phyloP scores from a whole-genome alignment of 176 grass and related monocot species.

The Hyparrhenia diplandra region DNA sequence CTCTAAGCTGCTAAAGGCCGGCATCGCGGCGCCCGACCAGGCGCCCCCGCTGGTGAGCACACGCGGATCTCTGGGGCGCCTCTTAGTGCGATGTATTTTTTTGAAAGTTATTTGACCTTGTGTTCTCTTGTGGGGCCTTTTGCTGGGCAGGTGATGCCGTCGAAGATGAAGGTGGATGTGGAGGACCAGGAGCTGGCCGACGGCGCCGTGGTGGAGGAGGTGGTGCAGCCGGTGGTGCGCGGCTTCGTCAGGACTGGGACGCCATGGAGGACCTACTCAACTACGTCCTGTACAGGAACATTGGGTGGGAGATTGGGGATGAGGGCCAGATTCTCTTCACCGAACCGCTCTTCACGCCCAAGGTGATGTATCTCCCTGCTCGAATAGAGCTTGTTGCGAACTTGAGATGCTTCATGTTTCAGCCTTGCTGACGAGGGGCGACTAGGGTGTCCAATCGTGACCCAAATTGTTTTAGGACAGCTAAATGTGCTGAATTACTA shows the following conservation, averaged over 20 bases:
- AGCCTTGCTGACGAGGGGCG: neutral
- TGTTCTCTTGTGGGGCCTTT: neutral
- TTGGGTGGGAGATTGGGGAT: conserved; percentile 97
- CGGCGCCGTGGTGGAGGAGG: conserved; percentile 58
- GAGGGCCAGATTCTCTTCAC: conserved; percentile 98
- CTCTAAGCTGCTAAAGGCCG: conserved; percentile 94
- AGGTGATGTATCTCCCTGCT: conserved; percentile 39
- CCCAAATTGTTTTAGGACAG: neutral
- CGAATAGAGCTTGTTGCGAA: neutral
- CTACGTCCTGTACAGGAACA: conserved; percentile 78
- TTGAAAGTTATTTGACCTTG: neutral
- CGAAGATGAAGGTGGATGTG: conserved; percentile 78
- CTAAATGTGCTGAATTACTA: neutral
- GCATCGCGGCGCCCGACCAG: conserved; percentile 85
- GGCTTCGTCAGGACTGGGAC: conserved; percentile 98
- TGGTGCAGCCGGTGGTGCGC: conserved; percentile 75
- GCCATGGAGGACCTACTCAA: conserved; percentile 93
- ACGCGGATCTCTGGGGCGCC: neutral
- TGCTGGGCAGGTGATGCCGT: conserved; percentile 69
- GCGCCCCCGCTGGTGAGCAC: conserved; percentile 57
- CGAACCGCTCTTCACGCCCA: conserved; percentile 85
- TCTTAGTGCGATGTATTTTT: neutral
- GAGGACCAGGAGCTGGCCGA: conserved; percentile 56
- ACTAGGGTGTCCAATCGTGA: neutral
- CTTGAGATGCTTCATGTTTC: neutral